Evolutionary conservation across 164 flowering plant species (phyloP), one percentile per base, ranked within the genome.

Genomic region (Aristolochia californica): DNA sequence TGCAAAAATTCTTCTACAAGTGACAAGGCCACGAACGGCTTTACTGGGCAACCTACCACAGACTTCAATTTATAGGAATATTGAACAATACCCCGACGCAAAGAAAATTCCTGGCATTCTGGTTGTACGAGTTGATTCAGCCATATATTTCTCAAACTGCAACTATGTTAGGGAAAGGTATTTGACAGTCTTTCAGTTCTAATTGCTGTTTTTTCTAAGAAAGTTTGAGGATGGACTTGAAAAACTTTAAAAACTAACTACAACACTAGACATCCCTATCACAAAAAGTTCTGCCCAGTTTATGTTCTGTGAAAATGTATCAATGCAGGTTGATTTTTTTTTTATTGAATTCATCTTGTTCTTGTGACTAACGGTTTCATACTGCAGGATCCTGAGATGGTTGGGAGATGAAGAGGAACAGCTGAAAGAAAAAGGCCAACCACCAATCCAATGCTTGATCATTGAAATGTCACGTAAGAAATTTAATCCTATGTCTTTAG

Each of bases 81-180:
- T 78, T 18, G 78, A 71, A 48, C 91, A 88, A 65, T 88, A 88
- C 67, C 87, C 91, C 0, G 81, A 78, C 7, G 94, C 97, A 40
- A 62, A 61, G 4, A 78, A 54, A 68, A 73, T 84, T 70, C 88
- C 85, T 8, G 87, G 91, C 1, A 57, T 78, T 57, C 51, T 85
- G 64, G 79, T 85, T 18, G 75, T 82, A 54, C 76, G 91, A 63
- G 83, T 88, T 65, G 94, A 88, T 65, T 84, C 97, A 15, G 84
- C 91, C 5, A 81, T 88, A 59, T 88, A 86, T 73, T 88, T 88
- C 64, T 81, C 94, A 71, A 88, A 88, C 77, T 82, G 91, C 58
- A 88, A 82, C 67, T 88, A 86, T 57, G 63, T 84, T 16, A 80
- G 75, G 56, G 96, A 88, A 70, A 82, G 94, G 96, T 85, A 78